phyloP scores from a whole-genome alignment of 768 basidiomycete species.

The Phlegmacium glaucopus region DNA sequence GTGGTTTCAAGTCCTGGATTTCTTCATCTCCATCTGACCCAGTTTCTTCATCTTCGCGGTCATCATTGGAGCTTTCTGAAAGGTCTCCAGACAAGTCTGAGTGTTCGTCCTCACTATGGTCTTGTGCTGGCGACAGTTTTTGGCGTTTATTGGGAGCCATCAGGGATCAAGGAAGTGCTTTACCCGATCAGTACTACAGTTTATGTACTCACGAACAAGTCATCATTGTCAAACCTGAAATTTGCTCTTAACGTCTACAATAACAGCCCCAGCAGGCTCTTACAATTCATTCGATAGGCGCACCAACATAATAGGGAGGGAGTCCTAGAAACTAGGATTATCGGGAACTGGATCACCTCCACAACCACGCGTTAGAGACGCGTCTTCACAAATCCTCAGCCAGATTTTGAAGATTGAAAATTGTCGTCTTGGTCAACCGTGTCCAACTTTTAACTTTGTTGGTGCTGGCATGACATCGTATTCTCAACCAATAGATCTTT shows the following conservation, averaged over 20 bases:
- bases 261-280: no score
- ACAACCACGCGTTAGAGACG: not conserved
- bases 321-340: no score
- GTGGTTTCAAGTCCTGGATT: constrained; percentile 47
- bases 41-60: constrained; percentile 20
- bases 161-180: constrained; percentile 5
- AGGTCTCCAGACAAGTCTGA: constrained; percentile 12
- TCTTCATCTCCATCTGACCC: constrained; percentile 58
- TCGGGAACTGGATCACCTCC: no score
- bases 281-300: no score
- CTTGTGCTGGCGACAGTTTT: constrained; percentile 36
- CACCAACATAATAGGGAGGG: no score
- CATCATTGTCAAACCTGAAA: not conserved
- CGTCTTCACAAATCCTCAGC: not conserved
- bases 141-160: constrained; percentile 57
- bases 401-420: not conserved
- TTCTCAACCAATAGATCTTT: constrained; percentile 46
- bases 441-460: not conserved
- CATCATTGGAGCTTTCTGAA: constrained; percentile 15
- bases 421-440: not conserved
- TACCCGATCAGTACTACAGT: not conserved
- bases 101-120: constrained; percentile 20
- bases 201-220: not conserved
- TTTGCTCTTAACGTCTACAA: not conserved
- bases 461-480: constrained; percentile 12